These are phyloP conservation scores for Leccinum subfulvum DNA, from an alignment of 1,284 basidiomycete species.

Conservation along the genomic window DNA sequence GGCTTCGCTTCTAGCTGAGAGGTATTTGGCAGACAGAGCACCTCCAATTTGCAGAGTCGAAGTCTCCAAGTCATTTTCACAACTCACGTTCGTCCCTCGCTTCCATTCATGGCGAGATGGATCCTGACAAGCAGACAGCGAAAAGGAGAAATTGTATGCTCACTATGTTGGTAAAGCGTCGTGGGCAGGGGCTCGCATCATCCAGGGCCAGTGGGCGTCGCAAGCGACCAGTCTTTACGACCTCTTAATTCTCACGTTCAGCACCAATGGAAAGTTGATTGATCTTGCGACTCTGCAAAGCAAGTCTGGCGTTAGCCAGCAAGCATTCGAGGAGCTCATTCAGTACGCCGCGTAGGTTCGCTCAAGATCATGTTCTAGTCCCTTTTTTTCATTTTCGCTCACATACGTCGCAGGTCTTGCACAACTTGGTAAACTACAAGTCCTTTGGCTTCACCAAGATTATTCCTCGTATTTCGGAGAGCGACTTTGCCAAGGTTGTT, in stretches of 20 bases:
- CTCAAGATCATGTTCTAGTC: neutral
- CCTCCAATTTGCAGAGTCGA: conserved; percentile 70
- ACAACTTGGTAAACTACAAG: conserved; percentile 78
- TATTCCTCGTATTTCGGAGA: conserved; percentile 62
- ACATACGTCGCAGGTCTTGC: conserved; percentile 51
- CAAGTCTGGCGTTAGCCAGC: conserved; percentile 49
- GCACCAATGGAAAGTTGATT: conserved; percentile 54
- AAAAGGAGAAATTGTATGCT: conserved; percentile 74
- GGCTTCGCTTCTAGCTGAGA: conserved; percentile 46
- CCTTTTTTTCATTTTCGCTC: neutral
- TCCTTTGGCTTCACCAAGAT: conserved; percentile 85
- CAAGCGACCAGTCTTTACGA: conserved; percentile 61
- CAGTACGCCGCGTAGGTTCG: conserved; percentile 73
- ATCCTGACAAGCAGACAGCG: conserved; percentile 36
- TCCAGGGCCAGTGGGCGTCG: conserved; percentile 78
- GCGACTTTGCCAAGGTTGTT: conserved; percentile 64
- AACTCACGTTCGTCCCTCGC: conserved; percentile 50
- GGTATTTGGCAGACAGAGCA: conserved; percentile 67
- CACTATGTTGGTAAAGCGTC: conserved; percentile 67
- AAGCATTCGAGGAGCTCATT: conserved; percentile 67
- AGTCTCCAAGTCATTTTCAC: conserved; percentile 63
- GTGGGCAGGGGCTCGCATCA: conserved; percentile 81
- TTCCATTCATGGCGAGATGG: neutral
- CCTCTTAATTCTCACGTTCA: conserved; percentile 68
- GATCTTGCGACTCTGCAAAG: conserved; percentile 55